A percentile compares a stretch with the other conserved stretches of the same genome.
Conservation (phyloP, 2,329 filamentous ascomycete genomes). For the Geosmithia morbida region DNA sequence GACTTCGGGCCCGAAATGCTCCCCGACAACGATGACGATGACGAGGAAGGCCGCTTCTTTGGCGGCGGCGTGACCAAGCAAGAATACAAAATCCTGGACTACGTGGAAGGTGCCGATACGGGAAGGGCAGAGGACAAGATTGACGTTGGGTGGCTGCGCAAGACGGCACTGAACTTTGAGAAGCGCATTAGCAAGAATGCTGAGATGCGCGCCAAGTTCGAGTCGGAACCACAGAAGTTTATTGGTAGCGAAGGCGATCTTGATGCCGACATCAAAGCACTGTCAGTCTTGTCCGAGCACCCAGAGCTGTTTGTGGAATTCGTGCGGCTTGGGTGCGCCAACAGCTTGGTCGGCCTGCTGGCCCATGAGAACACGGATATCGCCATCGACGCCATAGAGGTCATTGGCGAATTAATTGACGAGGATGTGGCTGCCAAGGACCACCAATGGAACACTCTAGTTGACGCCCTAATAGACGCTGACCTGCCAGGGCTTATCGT, state of each 20-base stretch:
- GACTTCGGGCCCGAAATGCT: constrained; percentile 20
- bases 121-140: constrained; percentile 48
- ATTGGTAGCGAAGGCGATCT: constrained; percentile 79
- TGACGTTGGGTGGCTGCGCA: constrained; percentile 71
- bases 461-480: constrained; percentile 49
- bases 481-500: constrained; percentile 62
- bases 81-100: constrained; percentile 76
- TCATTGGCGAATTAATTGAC: constrained; percentile 81
- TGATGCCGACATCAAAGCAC: constrained; percentile 71
- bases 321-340: constrained; percentile 56
- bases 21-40: constrained; percentile 42
- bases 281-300: constrained; percentile 80
- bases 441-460: constrained; percentile 66
- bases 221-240: constrained; percentile 67
- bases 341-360: constrained; percentile 64
- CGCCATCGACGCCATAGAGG: constrained; percentile 79
- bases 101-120: constrained; percentile 46
- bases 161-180: constrained; percentile 71
- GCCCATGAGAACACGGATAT: constrained; percentile 97
- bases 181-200: constrained; percentile 84
- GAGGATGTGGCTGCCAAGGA: constrained; percentile 77
- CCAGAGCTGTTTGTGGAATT: constrained; percentile 72
- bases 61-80: constrained; percentile 75
- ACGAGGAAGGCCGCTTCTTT: constrained; percentile 92
- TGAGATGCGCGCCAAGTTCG: constrained; percentile 74